Evolutionary conservation across 345 rosid species (phyloP), one percentile per base, ranked within the genome.

Genomic region (Turritis glabra): DNA sequence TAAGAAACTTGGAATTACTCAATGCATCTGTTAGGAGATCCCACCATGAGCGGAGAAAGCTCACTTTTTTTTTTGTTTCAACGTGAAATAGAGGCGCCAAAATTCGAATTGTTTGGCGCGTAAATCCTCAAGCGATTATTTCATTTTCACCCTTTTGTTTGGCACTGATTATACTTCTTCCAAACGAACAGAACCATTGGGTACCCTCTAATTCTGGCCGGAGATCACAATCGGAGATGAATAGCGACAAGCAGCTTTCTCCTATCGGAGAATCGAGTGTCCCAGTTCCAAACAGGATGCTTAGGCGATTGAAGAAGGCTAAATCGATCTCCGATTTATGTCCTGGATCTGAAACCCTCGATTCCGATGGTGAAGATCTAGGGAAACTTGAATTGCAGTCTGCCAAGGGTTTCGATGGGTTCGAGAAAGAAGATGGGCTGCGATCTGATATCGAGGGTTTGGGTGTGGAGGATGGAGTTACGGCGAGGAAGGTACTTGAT

Each of bases 241-340:
- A 26, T 30, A 80, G 61, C 75, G 85, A 85, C 48, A 81, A 80
- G 40, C 83, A 71, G 21, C 72, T 75, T 76, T 80, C 87, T 12
- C 89, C 84, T 8, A 15, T 82, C 13, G 86, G 83, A n/a, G 53
- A 69, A 32, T 66, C 81, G 33, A 77, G 86, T 38, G 79, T 85
- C 62, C 85, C 86, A 0, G 62, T 77, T 63, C 80, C 80, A 2
- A 82, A 60, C 26, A 80, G 88, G 48, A 85, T 79, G 86, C 86
- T 94, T 27, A 84, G 90, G 71, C 91, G 95, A 80, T 76, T 94
- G 67, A 91, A 83, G 82, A 87, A 78, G 53, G 79, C 84, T 11
- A 69, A 73, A 21, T n/a, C 75, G 12, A 69, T 67, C 1, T 53
- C 54, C n/a, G 79, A 54, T 5, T 5, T 67, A 15, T 66, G 65